These are phyloP conservation scores for Marasmius oreades DNA, from an alignment of 1,284 basidiomycete genomes.

Conservation along the genomic window DNA sequence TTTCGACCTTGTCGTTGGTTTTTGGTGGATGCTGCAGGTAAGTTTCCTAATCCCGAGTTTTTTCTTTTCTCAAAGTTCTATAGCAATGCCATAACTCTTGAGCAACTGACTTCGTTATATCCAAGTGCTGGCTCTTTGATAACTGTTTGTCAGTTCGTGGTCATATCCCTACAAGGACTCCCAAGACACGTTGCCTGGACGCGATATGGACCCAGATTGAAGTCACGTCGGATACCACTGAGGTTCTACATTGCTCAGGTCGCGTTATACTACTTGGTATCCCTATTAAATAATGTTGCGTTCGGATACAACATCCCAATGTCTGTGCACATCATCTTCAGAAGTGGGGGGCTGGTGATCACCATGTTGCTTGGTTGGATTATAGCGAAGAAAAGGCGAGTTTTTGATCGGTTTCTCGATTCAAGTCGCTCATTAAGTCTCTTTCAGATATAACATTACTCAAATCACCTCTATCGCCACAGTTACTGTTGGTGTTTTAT, in stretches of 20 bases:
- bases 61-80: background rate
- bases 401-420: slow-evolving; percentile 9
- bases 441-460: slow-evolving; percentile 58
- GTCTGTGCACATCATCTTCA: slow-evolving; percentile 92
- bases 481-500: slow-evolving; percentile 79
- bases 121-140: slow-evolving; percentile 73
- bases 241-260: slow-evolving; percentile 80
- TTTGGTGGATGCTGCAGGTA: slow-evolving; percentile 82
- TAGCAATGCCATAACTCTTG: slow-evolving; percentile 72
- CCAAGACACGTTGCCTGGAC: slow-evolving; percentile 52
- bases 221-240: slow-evolving; percentile 69
- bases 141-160: slow-evolving; percentile 81
- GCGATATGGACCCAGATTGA: slow-evolving; percentile 45
- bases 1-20: slow-evolving; percentile 58
- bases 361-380: slow-evolving; percentile 76
- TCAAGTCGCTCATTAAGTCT: slow-evolving; percentile 1
- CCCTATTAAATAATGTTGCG: slow-evolving; percentile 87
- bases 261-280: slow-evolving; percentile 76
- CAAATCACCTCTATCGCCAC: slow-evolving; percentile 75
- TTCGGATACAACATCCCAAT: slow-evolving; percentile 88
- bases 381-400: slow-evolving; percentile 54
- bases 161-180: slow-evolving; percentile 69
- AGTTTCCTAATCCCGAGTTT: slow-evolving; percentile 20
- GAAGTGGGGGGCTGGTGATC: slow-evolving; percentile 85
- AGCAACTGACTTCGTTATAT: slow-evolving; percentile 61